Evolutionary conservation across 441 rosid genomes (phyloP), one percentile per base, ranked within the genome.

Genomic region (Euphorbia schlechtendalii): DNA sequence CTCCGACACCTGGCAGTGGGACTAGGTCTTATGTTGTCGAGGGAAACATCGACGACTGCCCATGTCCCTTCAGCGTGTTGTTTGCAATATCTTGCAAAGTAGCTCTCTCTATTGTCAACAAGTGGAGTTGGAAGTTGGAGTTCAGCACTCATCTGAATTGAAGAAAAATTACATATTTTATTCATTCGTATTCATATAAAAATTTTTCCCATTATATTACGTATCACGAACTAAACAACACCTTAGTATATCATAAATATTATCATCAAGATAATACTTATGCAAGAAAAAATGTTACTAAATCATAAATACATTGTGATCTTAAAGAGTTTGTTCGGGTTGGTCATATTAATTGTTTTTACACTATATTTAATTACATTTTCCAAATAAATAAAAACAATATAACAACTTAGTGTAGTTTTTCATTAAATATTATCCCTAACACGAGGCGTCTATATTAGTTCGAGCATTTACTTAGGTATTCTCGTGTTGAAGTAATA

Each of bases 31-130:
- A 89, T 63, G 74, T 79, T 77, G 79, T 94, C 96, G 73, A 94
- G 74, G 14, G 99, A 94, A 73, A 89, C 87, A 73, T 94, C 99
- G 15, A 87, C 99, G 69, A 94, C 96, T 0, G 88, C 94, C 99
- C 99, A 94, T 3, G 84, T 68, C 52, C 89, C 86, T 4, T 91
- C 96, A 5, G 69, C 82, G 38, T 85, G 94, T 46, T 94, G 87
- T 57, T 86, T 91, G 55, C 89, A 89, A 55, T 87, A 89, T 56
- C 99, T 80, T 2, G 71, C 83, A 30, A 69, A 94, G 69, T 85
- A 84, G 68, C 81, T 69, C 71, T 91, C 88, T 2, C 99, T 78
- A 10, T 88, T 84, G 0, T 96, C 83, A 46, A 87, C 98, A 0
- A 87, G 78, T 0, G 98, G 98, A 3, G 96, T 76, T 0, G 87